A percentile compares a stretch with the other conserved stretches of the same genome.
These are phyloP conservation scores for Acrocalymma vagum DNA, from an alignment of 2,329 filamentous ascomycete species.

Conservation along the genomic window DNA sequence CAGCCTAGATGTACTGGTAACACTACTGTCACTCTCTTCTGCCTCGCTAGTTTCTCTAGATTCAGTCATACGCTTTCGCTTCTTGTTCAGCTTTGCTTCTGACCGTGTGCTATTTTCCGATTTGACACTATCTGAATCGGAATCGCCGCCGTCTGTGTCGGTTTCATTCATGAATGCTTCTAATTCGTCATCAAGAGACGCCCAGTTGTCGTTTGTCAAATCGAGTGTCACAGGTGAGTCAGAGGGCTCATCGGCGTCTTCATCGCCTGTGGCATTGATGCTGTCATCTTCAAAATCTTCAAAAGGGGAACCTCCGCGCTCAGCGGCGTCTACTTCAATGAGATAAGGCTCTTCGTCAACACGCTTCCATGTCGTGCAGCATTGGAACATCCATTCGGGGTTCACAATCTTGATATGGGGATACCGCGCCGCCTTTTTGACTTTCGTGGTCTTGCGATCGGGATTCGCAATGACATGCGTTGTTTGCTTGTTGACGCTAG, in stretches of 20 bases:
- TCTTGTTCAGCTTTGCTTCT: conserved; percentile 35
- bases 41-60: conserved; percentile 46
- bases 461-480: conserved; percentile 80
- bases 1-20: conserved; percentile 48
- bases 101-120: conserved; percentile 39
- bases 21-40: conserved; percentile 52
- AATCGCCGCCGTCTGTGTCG: conserved; percentile 43
- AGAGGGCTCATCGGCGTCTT: conserved; percentile 39
- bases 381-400: conserved; percentile 87
- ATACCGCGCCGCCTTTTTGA: conserved; percentile 83
- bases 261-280: conserved; percentile 48
- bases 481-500: conserved; percentile 61
- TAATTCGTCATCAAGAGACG: conserved; percentile 73
- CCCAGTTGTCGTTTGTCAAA: conserved; percentile 47
- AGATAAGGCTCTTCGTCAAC: conserved; percentile 81
- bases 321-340: conserved; percentile 77
- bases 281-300: conserved; percentile 55
- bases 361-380: conserved; percentile 82
- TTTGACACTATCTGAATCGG: conserved; percentile 42
- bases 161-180: conserved; percentile 72
- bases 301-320: conserved; percentile 52
- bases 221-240: conserved; percentile 34
- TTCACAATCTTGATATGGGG: conserved; percentile 89
- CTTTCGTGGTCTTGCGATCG: conserved; percentile 83
- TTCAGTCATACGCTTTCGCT: conserved; percentile 44